Conservation (phyloP, 169 alveolate genomes). For the Plasmodium yoelii region DNA sequence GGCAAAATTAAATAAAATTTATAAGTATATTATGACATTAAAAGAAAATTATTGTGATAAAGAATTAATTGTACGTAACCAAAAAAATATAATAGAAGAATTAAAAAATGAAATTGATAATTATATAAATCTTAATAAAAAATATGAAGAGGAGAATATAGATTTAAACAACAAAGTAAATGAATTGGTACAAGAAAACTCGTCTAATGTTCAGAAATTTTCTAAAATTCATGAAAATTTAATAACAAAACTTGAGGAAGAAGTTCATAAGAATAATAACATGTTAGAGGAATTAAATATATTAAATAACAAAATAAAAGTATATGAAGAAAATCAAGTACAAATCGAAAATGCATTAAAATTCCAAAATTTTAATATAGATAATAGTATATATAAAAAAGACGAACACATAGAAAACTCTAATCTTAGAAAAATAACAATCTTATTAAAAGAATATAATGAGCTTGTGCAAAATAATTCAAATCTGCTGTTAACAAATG, state of each 20-base stretch:
- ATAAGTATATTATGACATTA: conserved; percentile 41
- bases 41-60: conserved; percentile 44
- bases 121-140: conserved; percentile 29
- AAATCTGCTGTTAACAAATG: conserved; percentile 16
- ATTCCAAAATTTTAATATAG: background rate
- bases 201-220: conserved; percentile 28
- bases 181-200: conserved; percentile 44
- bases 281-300: conserved; percentile 4
- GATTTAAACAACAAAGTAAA: conserved; percentile 27
- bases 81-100: conserved; percentile 40
- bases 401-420: background rate
- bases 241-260: conserved; percentile 39
- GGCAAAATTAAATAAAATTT: conserved; percentile 30
- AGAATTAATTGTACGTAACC: conserved; percentile 43
- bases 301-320: conserved; percentile 16
- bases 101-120: conserved; percentile 37
- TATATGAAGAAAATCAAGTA: conserved; percentile 23
- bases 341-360: conserved; percentile 29
- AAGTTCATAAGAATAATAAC: conserved; percentile 36
- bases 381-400: background rate
- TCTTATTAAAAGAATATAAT: conserved; percentile 39
- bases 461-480: conserved; percentile 38
- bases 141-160: conserved; percentile 31
- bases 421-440: conserved; percentile 15
- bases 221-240: conserved; percentile 28